Base-by-base conservation (phyloP, 176 grass and related monocot genomes). In the Zizania latifolia region DNA sequence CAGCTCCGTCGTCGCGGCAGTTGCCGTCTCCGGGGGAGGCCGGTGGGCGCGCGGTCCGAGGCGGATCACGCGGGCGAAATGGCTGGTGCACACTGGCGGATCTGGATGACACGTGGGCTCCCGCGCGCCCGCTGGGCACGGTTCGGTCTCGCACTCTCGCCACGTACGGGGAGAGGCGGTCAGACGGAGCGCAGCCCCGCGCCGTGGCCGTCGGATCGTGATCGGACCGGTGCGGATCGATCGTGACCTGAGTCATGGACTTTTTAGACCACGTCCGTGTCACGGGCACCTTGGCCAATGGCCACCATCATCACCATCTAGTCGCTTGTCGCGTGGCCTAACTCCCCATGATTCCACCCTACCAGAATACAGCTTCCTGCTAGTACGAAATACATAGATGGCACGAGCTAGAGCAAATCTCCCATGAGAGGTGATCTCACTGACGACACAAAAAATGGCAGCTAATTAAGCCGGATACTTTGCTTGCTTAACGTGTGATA, bases 61-160 rank as follows among this genome's bases (percentile, higher is more conserved):
- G 86, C 86, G 81, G 86, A 80, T 88, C 81, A 61, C 57, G 63
- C 30, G 35, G 56, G 17, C 28, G 11, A 74, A 73, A 55, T 57
- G 80, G 53, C 34, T 79, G 53, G 68, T 40, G 39, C 85, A 87
- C 85, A 30, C 68, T 31, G 40, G 10, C 4, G 0, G 6, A 0
- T 36, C 34, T n/a, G 81, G n/a, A 6, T 75, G 80, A 74, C 68
- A 39, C 0, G 62, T 61, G 75, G 78, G 86, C 19, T n/a, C 23
- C 85, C 75, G 0, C 5, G 4, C 4, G 46, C 46, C 50, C 15
- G 74, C 39, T 41, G 78, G 78, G 5, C 5, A 17, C 36, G 8
- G 53, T 19, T 29, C 14, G 28, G 63, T 59, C 29, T 72, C n/a
- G n/a, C n/a, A n/a, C n/a, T n/a, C n/a, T n/a, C 68, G 43, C 51